Base-by-base conservation (phyloP, 495 filamentous ascomycete genomes). In the Aspergillus sclerotioniger region DNA sequence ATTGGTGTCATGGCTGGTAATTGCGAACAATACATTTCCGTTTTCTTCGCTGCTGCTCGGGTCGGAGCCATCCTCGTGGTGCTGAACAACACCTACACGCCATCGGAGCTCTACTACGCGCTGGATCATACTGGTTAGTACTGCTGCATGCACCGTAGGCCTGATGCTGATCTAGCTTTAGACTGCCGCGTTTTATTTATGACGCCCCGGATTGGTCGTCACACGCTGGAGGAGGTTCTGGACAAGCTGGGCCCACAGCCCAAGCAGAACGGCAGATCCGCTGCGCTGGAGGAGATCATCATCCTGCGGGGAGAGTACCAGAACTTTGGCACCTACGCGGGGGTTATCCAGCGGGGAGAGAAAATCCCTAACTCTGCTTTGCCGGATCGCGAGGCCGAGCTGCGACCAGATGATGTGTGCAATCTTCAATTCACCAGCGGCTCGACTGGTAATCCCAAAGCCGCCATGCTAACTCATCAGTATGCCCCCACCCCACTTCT, bases 401-500 rank as follows among this genome's bases (percentile, higher is more conserved):
- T 87, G 19, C 76, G 79, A 25, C 79, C 84, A 4, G 77, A 82
- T 53, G 80, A 88, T 57, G 84, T 89, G 7, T 87, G 82, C 67
- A 89, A 88, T 59, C 73, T 90, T 25, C 87, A 88, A 60, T 90
- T 87, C 71, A 89, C 87, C 39, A 86, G 82, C 64, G 87, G 87
- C 21, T 87, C 86, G 15, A 90, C 87, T 0, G 87, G 87, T 3
- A 81, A 82, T 25, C 87, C 87, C 39, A 89, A 90, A 61, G 86
- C 86, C 4, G 85, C 86, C n/a, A 89, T 88, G 85, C 73, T 90
- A 54, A 88, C 86, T 1, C 87, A 90, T 60, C 76, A 84, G 83
- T 85, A 75, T 47, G 79, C 72, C 17, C 32, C 54, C 45, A 35
- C 19, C 41, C 39, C 51, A 49, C 21, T 17, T 44, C 37, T 47